Base-by-base conservation (phyloP, 257 asterid genomes). In the Perilla frutescens region DNA sequence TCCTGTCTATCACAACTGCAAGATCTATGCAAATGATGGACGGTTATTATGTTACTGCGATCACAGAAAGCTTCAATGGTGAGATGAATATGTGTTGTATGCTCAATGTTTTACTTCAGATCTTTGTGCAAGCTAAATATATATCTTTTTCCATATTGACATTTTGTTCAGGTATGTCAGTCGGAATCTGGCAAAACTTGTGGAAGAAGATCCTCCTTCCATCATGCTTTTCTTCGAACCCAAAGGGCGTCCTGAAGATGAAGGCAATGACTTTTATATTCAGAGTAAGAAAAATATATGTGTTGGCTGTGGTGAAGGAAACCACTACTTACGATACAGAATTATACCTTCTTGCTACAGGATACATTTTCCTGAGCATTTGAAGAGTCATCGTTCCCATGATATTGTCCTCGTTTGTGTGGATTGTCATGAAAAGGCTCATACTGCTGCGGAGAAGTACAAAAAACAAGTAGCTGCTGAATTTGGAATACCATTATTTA, bases 211-310 rank as follows among this genome's bases (percentile, higher is more conserved):
- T 73, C 97, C 97, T 79, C 87, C 84, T 65, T 92, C 98, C 62
- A 88, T 94, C 77, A 83, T 81, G 85, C 97, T 94, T 58, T 93
- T 90, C 69, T 94, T 94, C 72, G 99, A 94, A 84, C 99, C 99
- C 71, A 94, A 91, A 83, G 99, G 99, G 37, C 97, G 97, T 14
- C 99, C 97, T 43, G 98, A 94, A 83, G 99, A 91, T 71, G 99
- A 91, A 84, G 99, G 86, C 70, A 94, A 91, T 57, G 96, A 87
- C 81, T 94, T 94, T 75, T 94, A 94, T 80, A 86, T 94, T 71
- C 99, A 91, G 79, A 94, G 96, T 81, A 94, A 93, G 92, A 90
- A 88, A 85, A 94, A 91, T 64, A 94, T 94, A 26, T 94, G 99
- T 78, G 99, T 94, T 48, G 87, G 97, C 64, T 94, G 99, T 85